phyloP scores from a whole-genome alignment of 331 rosid genomes.

The Dryas integrifolia region DNA sequence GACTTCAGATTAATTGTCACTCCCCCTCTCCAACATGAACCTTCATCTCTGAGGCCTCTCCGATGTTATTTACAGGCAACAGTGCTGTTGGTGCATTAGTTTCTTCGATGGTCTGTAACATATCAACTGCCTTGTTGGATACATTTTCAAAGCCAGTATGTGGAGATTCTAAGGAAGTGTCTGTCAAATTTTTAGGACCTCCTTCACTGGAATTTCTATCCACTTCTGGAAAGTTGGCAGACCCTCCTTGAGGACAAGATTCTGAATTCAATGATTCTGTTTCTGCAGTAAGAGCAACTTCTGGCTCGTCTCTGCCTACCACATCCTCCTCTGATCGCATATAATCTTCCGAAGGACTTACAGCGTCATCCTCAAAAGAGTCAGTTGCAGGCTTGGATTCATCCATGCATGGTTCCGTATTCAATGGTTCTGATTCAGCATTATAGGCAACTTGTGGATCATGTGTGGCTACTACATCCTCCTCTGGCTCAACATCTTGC shows the following conservation, averaged over 20 bases:
- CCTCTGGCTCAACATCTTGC: not conserved
- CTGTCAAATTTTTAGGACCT: conserved; percentile 6
- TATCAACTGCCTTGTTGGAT: conserved; percentile 17
- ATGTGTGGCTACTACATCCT: conserved; percentile 1
- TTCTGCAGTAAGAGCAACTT: conserved; percentile 29
- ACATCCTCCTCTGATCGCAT: conserved; percentile 23
- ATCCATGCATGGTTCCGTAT: not conserved
- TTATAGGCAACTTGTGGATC: not conserved
- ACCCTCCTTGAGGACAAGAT: conserved; percentile 29
- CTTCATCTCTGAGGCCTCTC: conserved; percentile 11
- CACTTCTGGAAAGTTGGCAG: conserved; percentile 5
- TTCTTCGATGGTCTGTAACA: conserved; percentile 6
- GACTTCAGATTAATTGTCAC: not conserved
- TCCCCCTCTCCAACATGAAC: conserved; percentile 5
- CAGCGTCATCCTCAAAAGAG: conserved; percentile 26
- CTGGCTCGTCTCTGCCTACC: conserved; percentile 21
- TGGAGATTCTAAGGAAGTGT: conserved; percentile 18
- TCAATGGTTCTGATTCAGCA: not conserved
- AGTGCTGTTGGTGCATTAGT: conserved; percentile 9
- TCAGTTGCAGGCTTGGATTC: conserved; percentile 7
- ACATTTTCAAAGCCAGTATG: conserved; percentile 16
- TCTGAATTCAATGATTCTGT: conserved; percentile 16
- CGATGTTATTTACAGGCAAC: conserved; percentile 8
- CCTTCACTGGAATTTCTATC: conserved; percentile 19
- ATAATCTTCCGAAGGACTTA: conserved; percentile 22